Conservation (phyloP, 768 basidiomycete genomes). For the Saitozyma podzolica region DNA sequence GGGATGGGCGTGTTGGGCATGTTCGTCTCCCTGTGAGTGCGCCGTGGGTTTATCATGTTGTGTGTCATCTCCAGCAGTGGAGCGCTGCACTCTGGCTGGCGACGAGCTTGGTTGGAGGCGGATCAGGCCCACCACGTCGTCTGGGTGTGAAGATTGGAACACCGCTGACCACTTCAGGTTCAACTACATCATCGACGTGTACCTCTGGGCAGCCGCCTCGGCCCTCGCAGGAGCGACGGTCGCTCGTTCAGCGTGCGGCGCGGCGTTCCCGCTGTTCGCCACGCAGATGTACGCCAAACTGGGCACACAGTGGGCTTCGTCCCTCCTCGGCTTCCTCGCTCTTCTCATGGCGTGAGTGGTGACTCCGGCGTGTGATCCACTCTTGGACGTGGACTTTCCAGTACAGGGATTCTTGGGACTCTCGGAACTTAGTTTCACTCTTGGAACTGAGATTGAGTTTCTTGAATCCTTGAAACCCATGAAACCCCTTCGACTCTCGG, state of each 20-base stretch:
- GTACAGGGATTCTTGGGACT: too few species aligned
- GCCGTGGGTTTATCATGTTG: too few species aligned
- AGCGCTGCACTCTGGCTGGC: too few species aligned
- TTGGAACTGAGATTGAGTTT: too few species aligned
- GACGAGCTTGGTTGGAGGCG: too few species aligned
- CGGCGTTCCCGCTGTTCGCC: slow-evolving; percentile 51
- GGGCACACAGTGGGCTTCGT: slow-evolving; percentile 53
- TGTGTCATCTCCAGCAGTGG: too few species aligned
- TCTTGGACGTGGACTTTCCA: too few species aligned
- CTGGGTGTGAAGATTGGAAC: not conserved
- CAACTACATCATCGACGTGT: slow-evolving; percentile 54
- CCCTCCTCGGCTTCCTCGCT: slow-evolving; percentile 52
- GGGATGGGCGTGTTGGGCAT: slow-evolving; percentile 47
- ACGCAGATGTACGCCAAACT: slow-evolving; percentile 53
- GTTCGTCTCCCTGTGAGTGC: slow-evolving; percentile 48
- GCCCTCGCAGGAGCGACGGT: slow-evolving; percentile 53
- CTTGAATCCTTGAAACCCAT: too few species aligned
- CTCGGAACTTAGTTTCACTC: too few species aligned
- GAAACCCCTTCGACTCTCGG: not conserved
- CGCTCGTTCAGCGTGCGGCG: slow-evolving; percentile 46
- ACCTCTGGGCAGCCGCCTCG: slow-evolving; percentile 54
- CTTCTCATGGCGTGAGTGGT: slow-evolving; percentile 37
- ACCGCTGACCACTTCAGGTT: slow-evolving; percentile 26
- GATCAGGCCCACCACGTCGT: too few species aligned
- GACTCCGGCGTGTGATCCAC: too few species aligned